Conservation (phyloP, 2,329 filamentous ascomycete genomes). For the Zalaria sp. region DNA sequence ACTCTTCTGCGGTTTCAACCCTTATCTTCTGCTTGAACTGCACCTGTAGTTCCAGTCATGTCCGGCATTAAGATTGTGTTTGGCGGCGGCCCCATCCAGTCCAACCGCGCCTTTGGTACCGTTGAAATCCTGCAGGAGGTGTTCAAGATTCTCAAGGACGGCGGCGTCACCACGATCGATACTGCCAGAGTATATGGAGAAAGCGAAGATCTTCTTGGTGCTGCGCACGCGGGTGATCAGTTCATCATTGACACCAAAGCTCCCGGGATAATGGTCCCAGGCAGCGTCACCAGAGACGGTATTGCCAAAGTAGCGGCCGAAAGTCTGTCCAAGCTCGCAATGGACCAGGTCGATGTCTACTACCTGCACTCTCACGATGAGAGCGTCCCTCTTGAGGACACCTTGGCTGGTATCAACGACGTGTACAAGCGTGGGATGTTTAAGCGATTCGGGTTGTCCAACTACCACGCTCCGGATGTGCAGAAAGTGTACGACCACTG, state of each 20-base stretch:
- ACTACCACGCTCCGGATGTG: constrained; percentile 31
- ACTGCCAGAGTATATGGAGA: constrained; percentile 25
- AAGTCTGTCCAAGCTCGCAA: constrained; percentile 13
- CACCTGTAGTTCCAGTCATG: constrained; percentile 1
- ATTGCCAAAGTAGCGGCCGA: constrained; percentile 12
- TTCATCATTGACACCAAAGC: constrained; percentile 16
- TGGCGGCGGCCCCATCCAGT: constrained; percentile 16
- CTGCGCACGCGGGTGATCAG: constrained; percentile 9
- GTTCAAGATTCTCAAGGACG: constrained; percentile 15
- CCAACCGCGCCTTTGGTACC: constrained; percentile 8
- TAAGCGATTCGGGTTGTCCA: constrained; percentile 32
- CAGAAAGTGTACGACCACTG: constrained; percentile 29
- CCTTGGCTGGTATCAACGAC: constrained; percentile 27
- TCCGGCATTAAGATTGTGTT: constrained; percentile 22
- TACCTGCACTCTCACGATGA: constrained; percentile 35
- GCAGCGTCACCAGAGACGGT: constrained; percentile 12
- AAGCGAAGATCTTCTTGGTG: constrained; percentile 28
- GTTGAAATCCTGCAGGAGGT: constrained; percentile 13
- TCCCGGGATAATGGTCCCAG: constrained; percentile 12
- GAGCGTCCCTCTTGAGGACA: constrained; percentile 26
- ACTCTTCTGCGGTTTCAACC: neutral
- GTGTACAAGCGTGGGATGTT: constrained; percentile 29
- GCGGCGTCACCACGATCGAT: constrained; percentile 21
- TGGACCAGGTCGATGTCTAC: constrained; percentile 20
- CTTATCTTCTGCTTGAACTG: neutral